These are phyloP conservation scores for Bipolaris cookei DNA, from an alignment of 2,329 filamentous ascomycete species.

Conservation along the genomic window DNA sequence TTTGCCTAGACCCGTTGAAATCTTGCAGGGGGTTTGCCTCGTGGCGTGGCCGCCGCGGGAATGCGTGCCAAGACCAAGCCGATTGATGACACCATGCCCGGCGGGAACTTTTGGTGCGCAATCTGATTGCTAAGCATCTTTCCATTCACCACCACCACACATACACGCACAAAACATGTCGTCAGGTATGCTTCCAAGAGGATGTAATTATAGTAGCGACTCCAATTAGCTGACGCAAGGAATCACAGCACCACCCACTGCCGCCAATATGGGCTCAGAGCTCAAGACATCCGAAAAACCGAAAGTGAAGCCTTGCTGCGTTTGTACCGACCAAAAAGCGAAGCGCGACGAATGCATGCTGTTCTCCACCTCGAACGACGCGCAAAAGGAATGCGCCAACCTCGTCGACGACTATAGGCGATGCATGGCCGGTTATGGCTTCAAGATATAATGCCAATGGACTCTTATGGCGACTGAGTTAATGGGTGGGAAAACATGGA, in stretches of 20 bases:
- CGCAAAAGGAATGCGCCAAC: slow-evolving; percentile 80
- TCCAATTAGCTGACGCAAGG: slow-evolving; percentile 12
- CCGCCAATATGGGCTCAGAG: slow-evolving; percentile 55
- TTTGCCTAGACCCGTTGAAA: slow-evolving; percentile 24
- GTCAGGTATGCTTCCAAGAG: slow-evolving; percentile 37
- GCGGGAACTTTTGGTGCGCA: slow-evolving; percentile 13
- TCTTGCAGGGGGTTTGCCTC: slow-evolving; percentile 16
- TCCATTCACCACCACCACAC: slow-evolving; percentile 19
- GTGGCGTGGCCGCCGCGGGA: slow-evolving; percentile 22
- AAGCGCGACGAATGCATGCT: slow-evolving; percentile 98
- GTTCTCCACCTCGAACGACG: slow-evolving; percentile 84
- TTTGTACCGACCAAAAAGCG: slow-evolving; percentile 94
- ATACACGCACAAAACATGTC: slow-evolving; percentile 41
- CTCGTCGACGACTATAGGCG: slow-evolving; percentile 84
- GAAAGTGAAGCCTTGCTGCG: slow-evolving; percentile 83
- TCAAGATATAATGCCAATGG: slow-evolving; percentile 60
- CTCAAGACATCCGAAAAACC: slow-evolving; percentile 54
- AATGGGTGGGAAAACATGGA: slow-evolving; percentile 28
- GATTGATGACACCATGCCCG: slow-evolving; percentile 28
- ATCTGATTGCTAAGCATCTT: slow-evolving; percentile 38
- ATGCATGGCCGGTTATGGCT: slow-evolving; percentile 94
- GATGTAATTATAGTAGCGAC: background rate
- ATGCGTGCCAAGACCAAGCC: slow-evolving; percentile 30
- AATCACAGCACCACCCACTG: slow-evolving; percentile 36
- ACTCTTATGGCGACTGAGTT: slow-evolving; percentile 10